Conservation (phyloP, 208 protist species). For the Angomonas desouzai region DNA sequence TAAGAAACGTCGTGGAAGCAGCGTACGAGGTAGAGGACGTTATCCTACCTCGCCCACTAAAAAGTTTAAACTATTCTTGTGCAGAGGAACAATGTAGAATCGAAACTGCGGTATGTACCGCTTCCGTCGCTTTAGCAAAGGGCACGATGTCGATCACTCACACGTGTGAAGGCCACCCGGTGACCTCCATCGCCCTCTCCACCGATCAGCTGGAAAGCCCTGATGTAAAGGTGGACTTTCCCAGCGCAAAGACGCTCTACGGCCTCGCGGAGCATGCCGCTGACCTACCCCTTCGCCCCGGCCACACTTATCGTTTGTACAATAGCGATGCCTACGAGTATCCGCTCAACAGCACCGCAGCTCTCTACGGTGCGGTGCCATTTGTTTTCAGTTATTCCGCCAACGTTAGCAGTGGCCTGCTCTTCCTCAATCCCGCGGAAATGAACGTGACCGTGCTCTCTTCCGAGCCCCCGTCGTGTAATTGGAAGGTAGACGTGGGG, state of each 20-base stretch:
- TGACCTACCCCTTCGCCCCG: conserved; percentile 73
- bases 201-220: conserved; percentile 6
- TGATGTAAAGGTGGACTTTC: conserved; percentile 41
- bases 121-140: not conserved
- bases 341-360: conserved; percentile 90
- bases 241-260: conserved; percentile 81
- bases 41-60: not conserved
- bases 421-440: conserved; percentile 95
- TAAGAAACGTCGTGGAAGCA: conserved; percentile 15
- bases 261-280: conserved; percentile 96
- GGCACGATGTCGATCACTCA: not conserved
- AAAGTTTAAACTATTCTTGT: not conserved
- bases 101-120: not conserved
- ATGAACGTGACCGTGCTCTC: conserved; percentile 52
- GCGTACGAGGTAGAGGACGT: conserved; percentile 29
- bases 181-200: not conserved
- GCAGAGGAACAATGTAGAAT: not conserved
- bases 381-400: conserved; percentile 90
- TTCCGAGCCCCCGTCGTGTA: conserved; percentile 28
- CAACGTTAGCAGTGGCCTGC: conserved; percentile 61
- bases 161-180: not conserved
- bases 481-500: conserved; percentile 93
- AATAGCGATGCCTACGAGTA: conserved; percentile 99
- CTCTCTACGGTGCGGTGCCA: conserved; percentile 97
- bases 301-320: conserved; percentile 92